These are phyloP conservation scores for Penicillium crustosum DNA, from an alignment of 2,329 filamentous ascomycete species.

Conservation along the genomic window DNA sequence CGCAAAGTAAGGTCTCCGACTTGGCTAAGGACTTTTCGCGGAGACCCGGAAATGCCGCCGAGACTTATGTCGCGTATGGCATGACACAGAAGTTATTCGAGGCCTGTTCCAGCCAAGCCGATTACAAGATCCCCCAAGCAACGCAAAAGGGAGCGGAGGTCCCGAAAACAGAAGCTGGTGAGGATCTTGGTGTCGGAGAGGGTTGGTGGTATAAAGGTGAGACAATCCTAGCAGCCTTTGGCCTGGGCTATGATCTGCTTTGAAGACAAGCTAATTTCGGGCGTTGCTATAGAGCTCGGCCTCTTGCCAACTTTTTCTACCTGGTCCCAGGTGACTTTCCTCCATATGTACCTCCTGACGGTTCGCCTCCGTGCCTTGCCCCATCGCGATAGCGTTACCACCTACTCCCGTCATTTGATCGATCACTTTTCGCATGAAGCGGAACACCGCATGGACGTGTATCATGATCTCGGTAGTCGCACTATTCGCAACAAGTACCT, in stretches of 20 bases:
- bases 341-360: slow-evolving; percentile 91
- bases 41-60: slow-evolving; percentile 47
- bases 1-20: slow-evolving; percentile 26
- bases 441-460: slow-evolving; percentile 65
- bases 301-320: slow-evolving; percentile 87
- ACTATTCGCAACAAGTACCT: slow-evolving; percentile 60
- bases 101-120: slow-evolving; percentile 68
- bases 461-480: slow-evolving; percentile 52
- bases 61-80: slow-evolving; percentile 76
- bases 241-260: not conserved
- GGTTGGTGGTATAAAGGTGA: slow-evolving; percentile 82
- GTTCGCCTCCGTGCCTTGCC: slow-evolving; percentile 77
- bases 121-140: slow-evolving; percentile 72
- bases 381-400: slow-evolving; percentile 62
- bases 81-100: slow-evolving; percentile 77
- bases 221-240: slow-evolving; percentile 26
- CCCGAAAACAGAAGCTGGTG: slow-evolving; percentile 70
- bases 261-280: slow-evolving; percentile 3
- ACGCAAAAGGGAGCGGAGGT: slow-evolving; percentile 66
- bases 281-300: slow-evolving; percentile 60
- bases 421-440: slow-evolving; percentile 79
- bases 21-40: slow-evolving; percentile 34
- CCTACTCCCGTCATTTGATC: slow-evolving; percentile 85
- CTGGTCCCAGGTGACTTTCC: slow-evolving; percentile 93
- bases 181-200: slow-evolving; percentile 73